Evolutionary conservation across 2,329 filamentous ascomycete genomes (phyloP).

Genomic region (Myriosclerotinia scirpicola): DNA sequence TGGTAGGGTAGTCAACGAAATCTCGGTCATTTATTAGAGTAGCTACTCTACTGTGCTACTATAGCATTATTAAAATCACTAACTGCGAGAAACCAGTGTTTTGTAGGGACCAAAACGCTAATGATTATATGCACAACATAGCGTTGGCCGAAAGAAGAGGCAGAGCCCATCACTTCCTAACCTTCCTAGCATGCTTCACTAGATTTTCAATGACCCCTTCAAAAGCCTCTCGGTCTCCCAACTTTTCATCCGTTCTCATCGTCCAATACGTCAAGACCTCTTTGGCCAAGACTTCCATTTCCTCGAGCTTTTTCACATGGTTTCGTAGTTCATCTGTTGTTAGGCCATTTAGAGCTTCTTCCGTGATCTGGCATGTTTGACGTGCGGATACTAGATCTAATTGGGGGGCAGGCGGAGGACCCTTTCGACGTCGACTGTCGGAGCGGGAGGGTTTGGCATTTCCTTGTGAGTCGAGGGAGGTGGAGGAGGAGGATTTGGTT

Average conservation of each 20-base stretch:
- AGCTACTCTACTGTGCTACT: too few species aligned
- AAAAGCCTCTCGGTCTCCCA: conserved; percentile 89
- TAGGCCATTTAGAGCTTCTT: conserved; percentile 77
- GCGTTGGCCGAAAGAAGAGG: neutral
- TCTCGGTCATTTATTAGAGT: too few species aligned
- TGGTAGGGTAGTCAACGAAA: too few species aligned
- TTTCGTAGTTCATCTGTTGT: conserved; percentile 71
- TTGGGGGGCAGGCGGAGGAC: conserved; percentile 67
- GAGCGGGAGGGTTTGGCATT: conserved; percentile 48
- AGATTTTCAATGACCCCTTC: conserved; percentile 97
- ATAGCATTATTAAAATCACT: neutral
- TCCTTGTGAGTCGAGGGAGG: conserved; percentile 60
- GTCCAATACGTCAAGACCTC: conserved; percentile 86
- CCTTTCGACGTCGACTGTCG: conserved; percentile 47
- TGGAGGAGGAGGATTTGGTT: conserved; percentile 50
- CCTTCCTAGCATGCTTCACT: conserved; percentile 85
- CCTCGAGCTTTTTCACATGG: conserved; percentile 70
- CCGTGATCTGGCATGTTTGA: conserved; percentile 79
- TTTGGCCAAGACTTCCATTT: conserved; percentile 68
- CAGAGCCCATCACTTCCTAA: conserved; percentile 61
- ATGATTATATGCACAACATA: neutral
- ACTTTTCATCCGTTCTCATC: conserved; percentile 78
- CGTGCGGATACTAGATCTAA: conserved; percentile 77
- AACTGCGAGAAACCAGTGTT: neutral
- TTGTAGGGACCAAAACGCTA: neutral